These are phyloP conservation scores for Arthrobotrys musiformis DNA, from an alignment of 2,329 filamentous ascomycete genomes.

Conservation along the genomic window DNA sequence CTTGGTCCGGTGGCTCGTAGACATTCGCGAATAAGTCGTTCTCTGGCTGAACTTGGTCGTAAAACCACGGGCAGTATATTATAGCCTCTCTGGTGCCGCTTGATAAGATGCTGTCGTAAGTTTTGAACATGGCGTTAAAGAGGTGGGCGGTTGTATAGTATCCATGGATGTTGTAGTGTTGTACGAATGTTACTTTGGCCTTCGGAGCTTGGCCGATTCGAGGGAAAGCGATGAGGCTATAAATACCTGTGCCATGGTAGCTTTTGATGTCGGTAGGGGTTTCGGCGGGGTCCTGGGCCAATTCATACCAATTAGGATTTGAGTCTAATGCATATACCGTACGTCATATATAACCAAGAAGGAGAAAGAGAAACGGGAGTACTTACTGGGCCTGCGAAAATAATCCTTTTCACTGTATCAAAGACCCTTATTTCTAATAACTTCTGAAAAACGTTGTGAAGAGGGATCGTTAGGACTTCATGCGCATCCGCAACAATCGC, in stretches of 20 bases:
- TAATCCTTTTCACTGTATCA: too few species aligned
- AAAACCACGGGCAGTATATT: conserved; percentile 1
- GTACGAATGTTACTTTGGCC: neutral
- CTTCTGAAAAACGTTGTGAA: too few species aligned
- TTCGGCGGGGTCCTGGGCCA: neutral
- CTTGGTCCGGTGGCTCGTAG: neutral
- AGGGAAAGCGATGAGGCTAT: neutral
- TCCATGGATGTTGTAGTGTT: neutral
- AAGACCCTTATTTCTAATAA: too few species aligned
- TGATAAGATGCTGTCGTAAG: neutral
- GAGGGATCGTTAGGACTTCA: too few species aligned
- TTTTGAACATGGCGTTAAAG: neutral
- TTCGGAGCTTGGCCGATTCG: neutral
- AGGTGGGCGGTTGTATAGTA: neutral
- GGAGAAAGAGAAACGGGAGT: too few species aligned
- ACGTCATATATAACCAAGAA: too few species aligned
- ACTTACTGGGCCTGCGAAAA: too few species aligned
- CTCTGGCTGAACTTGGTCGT: neutral
- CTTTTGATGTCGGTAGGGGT: neutral
- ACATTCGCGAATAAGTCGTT: neutral
- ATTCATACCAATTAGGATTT: too few species aligned
- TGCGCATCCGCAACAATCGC: too few species aligned
- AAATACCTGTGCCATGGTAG: neutral
- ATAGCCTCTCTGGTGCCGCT: neutral
- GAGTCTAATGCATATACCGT: too few species aligned